Conservation (phyloP, 352 stramenopile species). For the Pythium oligandrum region DNA sequence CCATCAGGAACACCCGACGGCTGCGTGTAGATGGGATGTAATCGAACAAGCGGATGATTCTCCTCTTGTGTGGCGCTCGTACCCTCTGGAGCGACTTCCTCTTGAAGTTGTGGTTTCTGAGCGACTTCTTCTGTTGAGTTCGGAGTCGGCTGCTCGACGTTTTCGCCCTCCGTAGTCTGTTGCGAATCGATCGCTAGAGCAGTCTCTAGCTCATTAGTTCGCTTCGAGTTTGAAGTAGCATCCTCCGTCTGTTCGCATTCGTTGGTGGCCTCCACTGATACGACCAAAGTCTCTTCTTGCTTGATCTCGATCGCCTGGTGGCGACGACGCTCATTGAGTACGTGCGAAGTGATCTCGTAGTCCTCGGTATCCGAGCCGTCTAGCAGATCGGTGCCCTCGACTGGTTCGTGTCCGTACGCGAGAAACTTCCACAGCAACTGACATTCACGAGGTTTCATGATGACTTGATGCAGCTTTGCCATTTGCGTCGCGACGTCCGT, state of each 20-base stretch:
- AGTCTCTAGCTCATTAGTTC: too few relatives aligned
- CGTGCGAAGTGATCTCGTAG: constrained; percentile 22
- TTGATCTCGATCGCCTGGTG: not conserved
- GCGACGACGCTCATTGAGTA: constrained; percentile 6
- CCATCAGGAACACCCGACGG: constrained; percentile 26
- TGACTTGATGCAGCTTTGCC: constrained; percentile 29
- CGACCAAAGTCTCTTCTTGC: too few relatives aligned
- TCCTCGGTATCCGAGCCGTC: constrained; percentile 51
- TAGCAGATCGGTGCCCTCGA: constrained; percentile 20
- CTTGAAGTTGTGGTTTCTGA: too few relatives aligned
- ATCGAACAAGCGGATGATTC: not conserved
- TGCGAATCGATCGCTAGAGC: not conserved
- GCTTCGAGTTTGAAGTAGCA: too few relatives aligned
- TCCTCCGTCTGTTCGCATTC: too few relatives aligned
- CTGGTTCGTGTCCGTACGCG: constrained; percentile 33
- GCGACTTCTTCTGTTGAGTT: too few relatives aligned
- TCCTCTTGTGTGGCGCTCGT: too few relatives aligned
- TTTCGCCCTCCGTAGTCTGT: not conserved
- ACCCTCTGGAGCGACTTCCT: too few relatives aligned
- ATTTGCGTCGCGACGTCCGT: constrained; percentile 34
- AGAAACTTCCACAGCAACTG: constrained; percentile 73
- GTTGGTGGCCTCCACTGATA: too few relatives aligned
- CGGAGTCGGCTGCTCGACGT: too few relatives aligned
- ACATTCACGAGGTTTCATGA: constrained; percentile 31
- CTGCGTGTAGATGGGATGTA: constrained; percentile 49